Evolutionary conservation across 176 grass and related monocot genomes (phyloP).

Genomic region (Stipa capillata): DNA sequence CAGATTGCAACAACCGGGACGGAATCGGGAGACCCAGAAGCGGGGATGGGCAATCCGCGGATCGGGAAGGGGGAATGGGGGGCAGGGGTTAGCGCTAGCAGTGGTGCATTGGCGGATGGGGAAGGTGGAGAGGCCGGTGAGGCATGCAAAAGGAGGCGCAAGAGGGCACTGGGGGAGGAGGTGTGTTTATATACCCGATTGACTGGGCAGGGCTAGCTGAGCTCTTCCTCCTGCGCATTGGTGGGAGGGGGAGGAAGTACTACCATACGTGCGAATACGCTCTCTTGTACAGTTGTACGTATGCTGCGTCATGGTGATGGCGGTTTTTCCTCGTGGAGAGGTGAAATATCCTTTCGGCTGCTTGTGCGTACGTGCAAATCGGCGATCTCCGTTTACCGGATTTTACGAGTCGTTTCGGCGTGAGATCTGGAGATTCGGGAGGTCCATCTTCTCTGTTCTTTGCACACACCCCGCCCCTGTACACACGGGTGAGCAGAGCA

Average conservation of each 20-base stretch:
- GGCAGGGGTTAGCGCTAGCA: conserved; percentile 25
- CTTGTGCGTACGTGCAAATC: too few species aligned
- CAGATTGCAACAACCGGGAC: conserved; percentile 1
- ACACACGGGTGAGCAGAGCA: too few species aligned
- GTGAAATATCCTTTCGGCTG: too few species aligned
- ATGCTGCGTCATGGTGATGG: background rate
- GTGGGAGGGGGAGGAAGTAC: too few species aligned
- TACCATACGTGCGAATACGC: background rate
- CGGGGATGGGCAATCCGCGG: conserved; percentile 11
- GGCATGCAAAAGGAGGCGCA: conserved; percentile 56
- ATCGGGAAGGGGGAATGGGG: conserved; percentile 26
- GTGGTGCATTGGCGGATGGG: background rate
- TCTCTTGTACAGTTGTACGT: too few species aligned
- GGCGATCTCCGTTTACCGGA: too few species aligned
- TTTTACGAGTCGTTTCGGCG: too few species aligned
- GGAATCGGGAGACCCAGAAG: conserved; percentile 6
- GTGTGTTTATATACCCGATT: conserved; percentile 42
- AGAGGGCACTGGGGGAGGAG: background rate
- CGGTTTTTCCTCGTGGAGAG: too few species aligned
- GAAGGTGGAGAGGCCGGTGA: conserved; percentile 40
- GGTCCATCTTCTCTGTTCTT: too few species aligned
- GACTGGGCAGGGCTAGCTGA: background rate
- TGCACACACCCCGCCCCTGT: too few species aligned
- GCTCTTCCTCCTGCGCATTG: background rate
- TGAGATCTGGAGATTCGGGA: too few species aligned